Evolutionary conservation across 2,329 filamentous ascomycete species (phyloP), one percentile per base, ranked within the genome.

Genomic region (Pochonia chlamydosporia): DNA sequence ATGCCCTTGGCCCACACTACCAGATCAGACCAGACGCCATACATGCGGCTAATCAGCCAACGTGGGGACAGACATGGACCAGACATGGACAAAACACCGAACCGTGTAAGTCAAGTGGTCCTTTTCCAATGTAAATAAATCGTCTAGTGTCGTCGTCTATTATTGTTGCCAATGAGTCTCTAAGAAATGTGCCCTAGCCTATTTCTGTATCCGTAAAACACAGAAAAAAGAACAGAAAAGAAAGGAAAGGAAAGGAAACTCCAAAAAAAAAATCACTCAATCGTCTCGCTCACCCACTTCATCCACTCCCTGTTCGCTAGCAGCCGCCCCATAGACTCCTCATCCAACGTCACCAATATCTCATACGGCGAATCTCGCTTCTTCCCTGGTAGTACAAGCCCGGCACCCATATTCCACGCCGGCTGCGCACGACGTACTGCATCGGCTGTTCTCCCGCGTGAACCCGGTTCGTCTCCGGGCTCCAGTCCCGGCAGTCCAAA

Each of bases 401-500:
- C 59, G 1, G 61, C 61, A 13, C 59, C 60, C 52, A 63, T 55
- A 33, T 61, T 60, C 56, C 59, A 62, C 20, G 43, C 50, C 5
- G 53, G 55, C 52, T 63, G 60, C 26, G 59, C 54, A 16, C 61
- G 57, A 6, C 64, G 60, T 3, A 68, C 55, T 3, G 56, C 52
- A n/a, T 63, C 63, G 0, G 65, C 54, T 43, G 42, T 50, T 16
- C 48, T 31, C n/a, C 31, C 26, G 9, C 40, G 7, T 6, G 16
- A 13, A 11, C 14, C 36, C 7, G 6, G 6, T 14, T 37, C 3
- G 21, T 9, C 44, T 21, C 21, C 44, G n/a, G 43, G 26, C 18
- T n/a, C 13, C 6, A 44, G 11, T 16, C 62, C 63, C 1, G 63
- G 58, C 11, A 67, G 54, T 6, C 41, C 24, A 59, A 70, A 74